These are phyloP conservation scores for Vitellaria paradoxa DNA, from an alignment of 179 eudicot species.

Conservation along the genomic window DNA sequence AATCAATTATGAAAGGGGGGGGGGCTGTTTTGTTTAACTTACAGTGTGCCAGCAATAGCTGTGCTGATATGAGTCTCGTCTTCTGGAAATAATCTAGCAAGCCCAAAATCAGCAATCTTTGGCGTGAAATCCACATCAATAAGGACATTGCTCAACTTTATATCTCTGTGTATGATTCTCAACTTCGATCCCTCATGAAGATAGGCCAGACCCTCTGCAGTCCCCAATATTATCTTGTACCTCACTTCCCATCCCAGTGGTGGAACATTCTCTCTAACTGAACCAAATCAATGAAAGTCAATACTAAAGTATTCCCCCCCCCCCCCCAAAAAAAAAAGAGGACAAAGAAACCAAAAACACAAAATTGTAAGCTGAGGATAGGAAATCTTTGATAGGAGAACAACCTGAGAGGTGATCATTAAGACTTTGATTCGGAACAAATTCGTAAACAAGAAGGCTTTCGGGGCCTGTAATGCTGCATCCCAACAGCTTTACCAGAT, in stretches of 20 bases:
- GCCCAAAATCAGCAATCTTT: slow-evolving; percentile 65
- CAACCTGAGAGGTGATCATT: slow-evolving; percentile 39
- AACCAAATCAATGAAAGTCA: slow-evolving; percentile 8
- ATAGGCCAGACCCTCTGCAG: slow-evolving; percentile 50
- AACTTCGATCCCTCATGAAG: slow-evolving; percentile 49
- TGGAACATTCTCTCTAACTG: slow-evolving; percentile 26
- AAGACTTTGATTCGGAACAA: slow-evolving; percentile 43
- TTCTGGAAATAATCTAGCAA: slow-evolving; percentile 42
- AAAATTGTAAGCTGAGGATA: neutral
- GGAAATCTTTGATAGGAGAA: neutral
- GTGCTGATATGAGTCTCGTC: slow-evolving; percentile 56
- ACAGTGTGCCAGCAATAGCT: slow-evolving; percentile 59
- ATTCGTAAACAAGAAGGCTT: slow-evolving; percentile 50
- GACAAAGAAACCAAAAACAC: neutral
- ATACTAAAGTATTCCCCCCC: too few relatives aligned
- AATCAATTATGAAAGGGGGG: too few relatives aligned
- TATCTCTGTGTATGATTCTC: slow-evolving; percentile 58
- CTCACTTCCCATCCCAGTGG: slow-evolving; percentile 39
- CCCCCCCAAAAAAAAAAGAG: neutral
- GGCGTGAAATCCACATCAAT: slow-evolving; percentile 36
- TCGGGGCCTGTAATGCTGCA: slow-evolving; percentile 51
- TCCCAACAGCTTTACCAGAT: slow-evolving; percentile 46
- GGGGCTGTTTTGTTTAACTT: slow-evolving; percentile 10
- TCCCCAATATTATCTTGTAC: slow-evolving; percentile 41
- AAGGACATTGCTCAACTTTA: slow-evolving; percentile 54